Base-by-base conservation (phyloP, 768 basidiomycete genomes). In the Leccinum boreale region DNA sequence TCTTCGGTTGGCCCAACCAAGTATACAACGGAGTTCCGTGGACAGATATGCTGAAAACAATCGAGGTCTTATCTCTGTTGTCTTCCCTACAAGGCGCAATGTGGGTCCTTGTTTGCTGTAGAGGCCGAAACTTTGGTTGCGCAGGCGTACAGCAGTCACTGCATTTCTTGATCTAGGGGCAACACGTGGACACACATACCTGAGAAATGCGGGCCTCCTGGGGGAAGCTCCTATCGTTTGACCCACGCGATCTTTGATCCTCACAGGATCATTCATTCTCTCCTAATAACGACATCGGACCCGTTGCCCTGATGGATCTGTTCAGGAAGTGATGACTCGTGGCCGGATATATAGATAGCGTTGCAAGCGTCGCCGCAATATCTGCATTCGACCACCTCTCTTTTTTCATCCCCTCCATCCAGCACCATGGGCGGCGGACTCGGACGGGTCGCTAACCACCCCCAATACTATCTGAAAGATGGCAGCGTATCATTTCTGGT, bases 81-180 rank as follows among this genome's bases (percentile, higher is more conserved):
- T 12, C 50, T 55, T 39, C 36, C 58, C 42, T 45, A 67, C 59
- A 55, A 45, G 39, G 55, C 11, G 5, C 28, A 51, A 50, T 59
- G 67, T 67, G 19, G 59, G 66, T 60, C 67, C 66, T 44, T 52
- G 39, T 56, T 56, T 69, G 61, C 61, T 61, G 66, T 66, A 19
- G 6, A 50, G 2, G 15, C 24, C 8, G 51, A 51, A 14, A 24
- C 24, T 1, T 47, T 19, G 44, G n/a, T 55, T 64, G 57, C 61
- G 65, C 50, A 28, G 6, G 28, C 48, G n/a, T 56, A 56, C 47
- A 42, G 5, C n/a, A 55, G 28, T 24, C 54, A 49, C 58, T 24
- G 29, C 54, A 23, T 39, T 26, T 28, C 21, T 44, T 9, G 29
- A 24, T n/a, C n/a, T 19, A 61, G 23, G 21, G 33, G 55, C 52